Percentiles rank a stretch among this genome's conserved stretches.
Evolutionary conservation across 257 asterid genomes (phyloP).

Genomic region (Agastache rugosa): DNA sequence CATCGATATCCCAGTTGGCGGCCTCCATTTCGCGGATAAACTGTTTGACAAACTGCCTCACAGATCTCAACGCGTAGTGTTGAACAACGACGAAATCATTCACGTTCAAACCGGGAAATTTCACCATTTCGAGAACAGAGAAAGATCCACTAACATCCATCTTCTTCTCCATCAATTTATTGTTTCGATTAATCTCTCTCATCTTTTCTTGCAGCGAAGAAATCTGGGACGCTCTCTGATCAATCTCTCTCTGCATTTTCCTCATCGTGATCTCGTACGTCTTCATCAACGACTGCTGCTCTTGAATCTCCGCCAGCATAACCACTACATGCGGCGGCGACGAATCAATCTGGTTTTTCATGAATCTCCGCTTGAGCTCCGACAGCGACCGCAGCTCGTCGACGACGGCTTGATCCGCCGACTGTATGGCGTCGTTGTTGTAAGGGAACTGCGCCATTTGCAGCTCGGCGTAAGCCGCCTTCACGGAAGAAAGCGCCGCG

Average conservation of each 20-base stretch:
- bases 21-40: conserved; percentile 72
- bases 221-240: conserved; percentile 41
- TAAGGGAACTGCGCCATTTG: conserved; percentile 95
- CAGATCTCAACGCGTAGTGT: conserved; percentile 68
- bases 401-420: conserved; percentile 84
- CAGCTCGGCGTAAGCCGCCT: conserved; percentile 94
- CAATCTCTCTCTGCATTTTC: conserved; percentile 80
- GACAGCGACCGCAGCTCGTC: conserved; percentile 73
- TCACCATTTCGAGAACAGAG: conserved; percentile 73
- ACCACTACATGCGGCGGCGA: conserved; percentile 91
- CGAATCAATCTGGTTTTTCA: conserved; percentile 70
- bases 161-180: conserved; percentile 59
- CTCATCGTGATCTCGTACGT: conserved; percentile 86
- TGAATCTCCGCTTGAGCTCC: conserved; percentile 70
- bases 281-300: conserved; percentile 86
- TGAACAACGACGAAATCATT: conserved; percentile 64
- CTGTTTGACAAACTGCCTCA: conserved; percentile 65
- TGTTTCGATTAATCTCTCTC: conserved; percentile 41
- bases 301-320: conserved; percentile 91
- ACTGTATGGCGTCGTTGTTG: conserved; percentile 57
- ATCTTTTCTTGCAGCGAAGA: conserved; percentile 40
- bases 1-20: conserved; percentile 74
- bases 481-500: conserved; percentile 75
- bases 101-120: conserved; percentile 48
- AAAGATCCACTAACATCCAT: conserved; percentile 76